Evolutionary conservation across 2,329 filamentous ascomycete genomes (phyloP).

Genomic region (Orbilia blumenaviensis): DNA sequence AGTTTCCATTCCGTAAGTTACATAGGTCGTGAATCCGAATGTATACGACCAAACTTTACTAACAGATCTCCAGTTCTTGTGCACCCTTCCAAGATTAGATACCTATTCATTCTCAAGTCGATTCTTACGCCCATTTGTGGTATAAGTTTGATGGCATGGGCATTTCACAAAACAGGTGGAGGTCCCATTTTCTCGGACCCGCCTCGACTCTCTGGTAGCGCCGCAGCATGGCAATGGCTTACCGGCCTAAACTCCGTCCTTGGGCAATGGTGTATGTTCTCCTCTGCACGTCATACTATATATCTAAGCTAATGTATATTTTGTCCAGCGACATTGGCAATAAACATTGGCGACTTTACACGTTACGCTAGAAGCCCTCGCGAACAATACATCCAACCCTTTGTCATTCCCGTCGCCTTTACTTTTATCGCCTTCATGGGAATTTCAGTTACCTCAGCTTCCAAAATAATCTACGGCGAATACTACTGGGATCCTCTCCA

Average conservation of each 20-base stretch:
- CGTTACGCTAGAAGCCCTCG: constrained; percentile 61
- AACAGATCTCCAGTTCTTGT: constrained; percentile 66
- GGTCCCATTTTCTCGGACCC: constrained; percentile 64
- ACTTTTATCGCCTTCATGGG: constrained; percentile 66
- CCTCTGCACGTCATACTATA: constrained; percentile 66
- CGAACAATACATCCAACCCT: constrained; percentile 61
- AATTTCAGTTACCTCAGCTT: constrained; percentile 69
- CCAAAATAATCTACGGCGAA: constrained; percentile 66
- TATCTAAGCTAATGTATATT: constrained; percentile 65
- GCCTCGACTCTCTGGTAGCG: constrained; percentile 61
- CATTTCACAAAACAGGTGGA: constrained; percentile 68
- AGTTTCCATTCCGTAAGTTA: constrained; percentile 61
- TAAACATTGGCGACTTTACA: constrained; percentile 68
- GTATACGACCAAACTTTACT: constrained; percentile 63
- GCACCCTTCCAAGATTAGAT: constrained; percentile 67
- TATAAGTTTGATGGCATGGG: constrained; percentile 72
- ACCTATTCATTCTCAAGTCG: constrained; percentile 66
- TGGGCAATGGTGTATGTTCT: constrained; percentile 64
- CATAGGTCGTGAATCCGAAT: constrained; percentile 63
- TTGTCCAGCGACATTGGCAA: constrained; percentile 63
- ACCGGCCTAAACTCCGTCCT: constrained; percentile 55
- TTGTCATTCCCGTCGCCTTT: constrained; percentile 65
- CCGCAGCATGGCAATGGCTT: constrained; percentile 59
- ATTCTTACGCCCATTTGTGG: constrained; percentile 68
- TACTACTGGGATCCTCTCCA: constrained; percentile 66